Conservation (phyloP, 805 yeast species). For the Candida maesae region DNA sequence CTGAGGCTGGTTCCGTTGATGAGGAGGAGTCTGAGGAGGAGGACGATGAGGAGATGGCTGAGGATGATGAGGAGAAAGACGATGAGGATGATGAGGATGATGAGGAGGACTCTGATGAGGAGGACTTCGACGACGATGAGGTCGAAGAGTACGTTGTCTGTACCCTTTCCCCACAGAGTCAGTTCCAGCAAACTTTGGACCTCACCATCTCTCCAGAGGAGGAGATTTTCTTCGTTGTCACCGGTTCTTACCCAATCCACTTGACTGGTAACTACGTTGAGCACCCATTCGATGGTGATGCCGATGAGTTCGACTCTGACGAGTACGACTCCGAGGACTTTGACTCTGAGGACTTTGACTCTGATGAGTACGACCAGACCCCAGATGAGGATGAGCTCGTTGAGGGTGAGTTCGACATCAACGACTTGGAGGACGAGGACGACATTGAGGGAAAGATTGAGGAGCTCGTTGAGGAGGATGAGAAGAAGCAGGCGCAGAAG, state of each 20-base stretch:
- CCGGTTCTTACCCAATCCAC: conserved; percentile 93
- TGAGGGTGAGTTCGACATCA: conserved; percentile 37
- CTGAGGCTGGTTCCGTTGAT: conserved; percentile 29
- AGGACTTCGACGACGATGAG: conserved; percentile 59
- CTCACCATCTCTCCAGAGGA: conserved; percentile 89
- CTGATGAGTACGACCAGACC: conserved; percentile 59
- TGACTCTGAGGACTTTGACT: conserved; percentile 35
- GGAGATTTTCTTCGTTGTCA: conserved; percentile 89
- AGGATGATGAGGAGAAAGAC: conserved; percentile 48
- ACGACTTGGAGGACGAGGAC: conserved; percentile 53
- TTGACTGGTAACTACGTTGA: conserved; percentile 93
- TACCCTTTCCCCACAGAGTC: conserved; percentile 82
- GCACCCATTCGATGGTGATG: conserved; percentile 84
- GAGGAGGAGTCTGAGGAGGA: conserved; percentile 33
- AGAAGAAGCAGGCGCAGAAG: conserved; percentile 31
- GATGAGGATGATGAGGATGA: conserved; percentile 47
- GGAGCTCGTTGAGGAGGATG: conserved; percentile 66
- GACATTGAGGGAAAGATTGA: conserved; percentile 71
- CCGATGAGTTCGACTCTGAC: conserved; percentile 62
- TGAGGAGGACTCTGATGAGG: conserved; percentile 34
- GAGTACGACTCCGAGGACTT: conserved; percentile 48
- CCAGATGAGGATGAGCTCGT: conserved; percentile 73
- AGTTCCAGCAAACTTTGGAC: conserved; percentile 87
- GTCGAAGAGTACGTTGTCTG: conserved; percentile 82
- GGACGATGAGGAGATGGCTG: conserved; percentile 40